Conservation (phyloP, 2,329 filamentous ascomycete species). For the Celoporthe dispersa region DNA sequence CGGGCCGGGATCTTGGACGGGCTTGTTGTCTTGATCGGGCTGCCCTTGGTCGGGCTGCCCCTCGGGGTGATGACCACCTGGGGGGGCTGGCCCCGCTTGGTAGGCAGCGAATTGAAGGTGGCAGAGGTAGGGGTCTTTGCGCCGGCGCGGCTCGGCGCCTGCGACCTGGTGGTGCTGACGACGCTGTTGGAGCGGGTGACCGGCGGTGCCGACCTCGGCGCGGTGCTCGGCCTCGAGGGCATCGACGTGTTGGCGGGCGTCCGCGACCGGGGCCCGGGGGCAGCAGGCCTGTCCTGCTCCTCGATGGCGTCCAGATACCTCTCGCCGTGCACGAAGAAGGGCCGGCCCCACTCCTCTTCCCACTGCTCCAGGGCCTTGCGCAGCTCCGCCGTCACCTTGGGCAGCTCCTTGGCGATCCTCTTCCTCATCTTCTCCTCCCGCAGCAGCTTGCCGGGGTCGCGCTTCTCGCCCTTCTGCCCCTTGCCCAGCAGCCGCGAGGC, state of each 20-base stretch:
- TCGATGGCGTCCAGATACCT: conserved; percentile 88
- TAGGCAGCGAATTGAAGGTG: conserved; percentile 34
- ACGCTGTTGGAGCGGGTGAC: conserved; percentile 41
- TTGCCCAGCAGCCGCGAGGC: conserved; percentile 91
- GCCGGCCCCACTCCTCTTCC: conserved; percentile 92
- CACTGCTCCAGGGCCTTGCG: conserved; percentile 80
- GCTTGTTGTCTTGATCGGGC: conserved; percentile 68
- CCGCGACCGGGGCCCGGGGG: conserved; percentile 70
- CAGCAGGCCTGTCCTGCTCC: conserved; percentile 61
- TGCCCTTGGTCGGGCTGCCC: conserved; percentile 66
- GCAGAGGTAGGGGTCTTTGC: conserved; percentile 62
- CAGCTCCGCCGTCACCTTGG: conserved; percentile 86
- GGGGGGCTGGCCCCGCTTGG: conserved; percentile 40
- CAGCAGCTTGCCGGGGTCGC: conserved; percentile 90
- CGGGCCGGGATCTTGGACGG: conserved; percentile 73
- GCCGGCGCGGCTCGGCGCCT: conserved; percentile 44
- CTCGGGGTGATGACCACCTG: conserved; percentile 39
- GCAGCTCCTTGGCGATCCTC: conserved; percentile 92
- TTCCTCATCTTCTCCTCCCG: conserved; percentile 99
- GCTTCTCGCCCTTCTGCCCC: conserved; percentile 89
- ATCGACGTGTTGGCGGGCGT: conserved; percentile 65
- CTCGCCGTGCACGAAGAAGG: conserved; percentile 91
- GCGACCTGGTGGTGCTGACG: conserved; percentile 41
- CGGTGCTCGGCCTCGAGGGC: conserved; percentile 47
- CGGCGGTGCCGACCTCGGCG: conserved; percentile 42